Evolutionary conservation across 108 stramenopile species (phyloP), one percentile per base, ranked within the genome.

Genomic region (Discostella pseudostelligera): DNA sequence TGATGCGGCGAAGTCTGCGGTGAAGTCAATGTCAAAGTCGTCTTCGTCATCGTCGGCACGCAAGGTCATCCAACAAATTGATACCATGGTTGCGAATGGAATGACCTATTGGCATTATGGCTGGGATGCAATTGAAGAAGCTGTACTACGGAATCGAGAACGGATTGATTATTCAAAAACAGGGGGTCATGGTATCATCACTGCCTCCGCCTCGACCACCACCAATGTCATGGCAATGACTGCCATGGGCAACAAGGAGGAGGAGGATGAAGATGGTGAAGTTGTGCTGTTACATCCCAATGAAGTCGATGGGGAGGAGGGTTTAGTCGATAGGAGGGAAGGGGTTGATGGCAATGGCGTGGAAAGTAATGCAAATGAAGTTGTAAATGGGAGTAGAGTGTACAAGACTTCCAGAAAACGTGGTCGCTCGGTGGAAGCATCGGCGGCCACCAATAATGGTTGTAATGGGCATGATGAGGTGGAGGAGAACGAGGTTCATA

Each of bases 101-200:
- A 20, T 44, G 55, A 48, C 62, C 3, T 28, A 9, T 5, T 69
- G 68, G 62, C 47, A 62, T 16, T 65, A 76, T 46, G 68, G 68
- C 12, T 76, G 75, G 75, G 68, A 69, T 48, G 75, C 62, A 16
- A 69, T 76, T 39, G 58, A 59, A 16, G 75, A 69, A 49, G 75
- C 75, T 0, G 63, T 65, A 7, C 48, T 11, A 32, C 48, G 74
- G 42, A 75, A 68, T 35, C 45, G 49, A 16, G 55, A 75, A 36
- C 59, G 67, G 39, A 49, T 69, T 14, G 46, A 62, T 56, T 28
- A 53, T 37, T 56, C 42, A 21, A 46, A 49, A 48, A 63, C 28
- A 28, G 55, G 28, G 40, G 24, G 21, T 22, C 4, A n/a, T n/a
- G n/a, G n/a, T n/a, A n/a, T n/a, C n/a, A n/a, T n/a, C n/a, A n/a